Evolutionary conservation across 2,329 filamentous ascomycete genomes (phyloP), one percentile per base, ranked within the genome.

Genomic region (Alternaria tenuissima): DNA sequence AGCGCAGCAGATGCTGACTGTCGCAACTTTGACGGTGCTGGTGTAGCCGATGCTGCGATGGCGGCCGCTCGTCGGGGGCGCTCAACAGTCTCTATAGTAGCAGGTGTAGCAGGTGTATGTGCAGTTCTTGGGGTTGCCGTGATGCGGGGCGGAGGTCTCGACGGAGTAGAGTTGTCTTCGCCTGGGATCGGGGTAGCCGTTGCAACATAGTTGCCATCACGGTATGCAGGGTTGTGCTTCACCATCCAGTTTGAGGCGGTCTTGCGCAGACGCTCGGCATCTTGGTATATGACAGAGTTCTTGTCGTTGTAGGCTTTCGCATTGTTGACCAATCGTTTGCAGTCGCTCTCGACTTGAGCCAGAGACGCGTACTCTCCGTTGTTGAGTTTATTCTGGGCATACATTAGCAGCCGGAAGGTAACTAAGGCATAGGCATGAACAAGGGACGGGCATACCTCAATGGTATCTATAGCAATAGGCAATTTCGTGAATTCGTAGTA

Each of bases 181-280:
- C 83, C 82, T 1, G 90, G 90, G 16, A 94, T 83, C 0, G 92
- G 91, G 1, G 92, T 93, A 6, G 92, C 86, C 46, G 90, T 84
- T 5, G 91, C 90, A 61, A 87, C 85, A 72, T 96, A 95, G 47
- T 58, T 71, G 16, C 84, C 82, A 65, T 87, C 81, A 63, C 88
- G 87, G 77, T 96, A 96, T 16, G 91, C 92, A 14, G 93, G 93
- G 70, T 97, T 96, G 69, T 90, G 86, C 76, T 91, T 91, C 57
- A 89, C 90, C 93, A 96, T 96, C 77, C 89, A 93, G 72, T 94
- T 94, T 76, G 91, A 94, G 41, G 94, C 85, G 3, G 92, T 89
- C 80, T 96, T 97, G 47, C 93, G 87, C 46, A 97, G 87, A 49
- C 92, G 88, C 78, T 97, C 93, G 8, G 93, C 92, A 80, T 97